Evolutionary conservation across 345 rosid genomes (phyloP), one percentile per base, ranked within the genome.

Genomic region (Rhodamnia argentea): DNA sequence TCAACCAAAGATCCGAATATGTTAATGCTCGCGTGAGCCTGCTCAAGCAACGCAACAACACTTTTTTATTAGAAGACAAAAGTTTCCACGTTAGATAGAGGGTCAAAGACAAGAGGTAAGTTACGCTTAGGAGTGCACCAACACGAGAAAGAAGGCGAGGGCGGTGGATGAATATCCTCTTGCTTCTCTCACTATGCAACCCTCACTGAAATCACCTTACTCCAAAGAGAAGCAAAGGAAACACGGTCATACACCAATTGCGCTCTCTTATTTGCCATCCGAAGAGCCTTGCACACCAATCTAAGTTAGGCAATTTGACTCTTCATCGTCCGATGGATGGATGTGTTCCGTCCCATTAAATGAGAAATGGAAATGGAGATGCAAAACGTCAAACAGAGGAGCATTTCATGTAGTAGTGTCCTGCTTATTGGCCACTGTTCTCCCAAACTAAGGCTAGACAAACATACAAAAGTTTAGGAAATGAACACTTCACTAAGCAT

Each of bases 401-500:
- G 81, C 81, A 70, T 70, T 70, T 18, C 81, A 53, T 53, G 55
- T 15, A 53, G 55, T 53, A 53, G 55, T 70, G 47, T 70, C 81
- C 81, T 70, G 47, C 81, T 70, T 37, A 70, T 70, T 70, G 81
- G 81, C 47, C 47, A 70, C 81, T 70, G 47, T 70, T 70, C 81
- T 37, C 81, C 81, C 40, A 52, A 47, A 82, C 84, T 50, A 44
- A 11, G 59, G 58, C 58, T 83, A 18, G 29, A 55, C 84, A 53
- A 83, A 83, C 40, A 27, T 15, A n/a, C 84, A 83, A 4, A 20
- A 76, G n/a, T 40, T 16, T 9, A 55, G 26, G 58, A 55, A 55
- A 55, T 55, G 78, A 54, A 8, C 56, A 82, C 40, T 84, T 47
- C 20, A 3, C 89, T 87, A 93, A 60, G 92, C 85, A 87, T 89